These are phyloP conservation scores for Hordeum marinum DNA, from an alignment of 176 grass and related monocot species.

Conservation along the genomic window DNA sequence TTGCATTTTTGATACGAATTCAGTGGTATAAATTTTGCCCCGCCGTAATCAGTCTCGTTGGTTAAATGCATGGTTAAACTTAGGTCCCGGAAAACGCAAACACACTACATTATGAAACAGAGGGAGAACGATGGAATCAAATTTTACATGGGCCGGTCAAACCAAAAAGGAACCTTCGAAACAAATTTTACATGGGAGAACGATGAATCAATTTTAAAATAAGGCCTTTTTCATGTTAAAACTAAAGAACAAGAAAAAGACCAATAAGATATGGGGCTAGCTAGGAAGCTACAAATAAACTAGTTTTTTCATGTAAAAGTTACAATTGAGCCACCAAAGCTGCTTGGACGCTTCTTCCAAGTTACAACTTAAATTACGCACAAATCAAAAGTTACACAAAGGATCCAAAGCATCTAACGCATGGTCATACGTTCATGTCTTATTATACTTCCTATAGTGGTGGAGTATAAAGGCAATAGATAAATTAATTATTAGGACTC, in stretches of 20 bases:
- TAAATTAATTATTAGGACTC: conserved; percentile 2
- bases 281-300: neutral
- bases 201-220: neutral
- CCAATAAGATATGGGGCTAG: neutral
- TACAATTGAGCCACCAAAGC: conserved; percentile 62
- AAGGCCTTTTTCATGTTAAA: neutral
- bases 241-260: neutral
- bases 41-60: too few species aligned
- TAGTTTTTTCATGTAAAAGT: conserved; percentile 22
- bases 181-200: neutral
- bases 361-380: conserved; percentile 22
- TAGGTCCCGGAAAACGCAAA: too few species aligned
- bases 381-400: conserved; percentile 30
- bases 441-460: neutral
- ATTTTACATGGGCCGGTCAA: neutral
- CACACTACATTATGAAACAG: too few species aligned
- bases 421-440: conserved; percentile 26
- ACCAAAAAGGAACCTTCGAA: neutral
- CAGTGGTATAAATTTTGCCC: too few species aligned
- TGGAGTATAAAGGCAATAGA: conserved; percentile 22
- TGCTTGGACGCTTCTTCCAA: conserved; percentile 41
- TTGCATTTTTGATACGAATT: too few species aligned
- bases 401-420: conserved; percentile 26
- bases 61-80: too few species aligned
- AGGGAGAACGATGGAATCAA: too few species aligned